Evolutionary conservation across 148 eudicot genomes (phyloP), one percentile per base, ranked within the genome.

Genomic region (Chenopodium suecicum): DNA sequence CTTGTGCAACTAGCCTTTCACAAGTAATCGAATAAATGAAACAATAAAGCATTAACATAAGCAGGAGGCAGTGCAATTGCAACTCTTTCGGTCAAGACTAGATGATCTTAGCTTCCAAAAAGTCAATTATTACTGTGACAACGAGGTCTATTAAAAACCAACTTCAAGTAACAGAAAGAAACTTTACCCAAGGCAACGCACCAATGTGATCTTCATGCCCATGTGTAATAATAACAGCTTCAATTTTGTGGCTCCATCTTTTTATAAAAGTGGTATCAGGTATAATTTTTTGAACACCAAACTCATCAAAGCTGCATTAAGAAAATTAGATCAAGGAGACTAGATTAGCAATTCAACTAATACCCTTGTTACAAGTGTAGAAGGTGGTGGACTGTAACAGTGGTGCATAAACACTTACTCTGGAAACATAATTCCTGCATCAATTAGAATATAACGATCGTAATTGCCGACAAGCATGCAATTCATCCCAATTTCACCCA

Each of bases 191-290:
- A 77, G 99, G 99, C 90, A 95, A 92, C 86, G 99, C 99, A 89
- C 99, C 99, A 89, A 95, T 94, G 96, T 95, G 99, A 85, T 95
- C 99, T 89, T 95, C 99, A 82, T 95, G 99, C 32, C 99, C 99
- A 86, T 95, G 99, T 16, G 99, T 95, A 80, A 95, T 94, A 47
- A 95, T 83, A 82, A 95, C 98, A 80, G 99, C 99, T 92, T 95
- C 99, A 82, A 95, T 95, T 85, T 95, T 95, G 91, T 95, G 99
- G 83, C 94, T 92, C 99, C 99, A 95, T 85, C 89, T 89, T 81
- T 86, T 92, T 58, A 95, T 95, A 84, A 95, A 95, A 56, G 91
- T 92, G 32, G 99, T 95, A 80, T 95, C 99, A 14, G 98, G 99
- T 79, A 95, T 86, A 73, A 95, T 95, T 85, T 95, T 95, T 86